Base-by-base conservation (phyloP, 2,329 filamentous ascomycete species). In the Colletotrichum lentis region DNA sequence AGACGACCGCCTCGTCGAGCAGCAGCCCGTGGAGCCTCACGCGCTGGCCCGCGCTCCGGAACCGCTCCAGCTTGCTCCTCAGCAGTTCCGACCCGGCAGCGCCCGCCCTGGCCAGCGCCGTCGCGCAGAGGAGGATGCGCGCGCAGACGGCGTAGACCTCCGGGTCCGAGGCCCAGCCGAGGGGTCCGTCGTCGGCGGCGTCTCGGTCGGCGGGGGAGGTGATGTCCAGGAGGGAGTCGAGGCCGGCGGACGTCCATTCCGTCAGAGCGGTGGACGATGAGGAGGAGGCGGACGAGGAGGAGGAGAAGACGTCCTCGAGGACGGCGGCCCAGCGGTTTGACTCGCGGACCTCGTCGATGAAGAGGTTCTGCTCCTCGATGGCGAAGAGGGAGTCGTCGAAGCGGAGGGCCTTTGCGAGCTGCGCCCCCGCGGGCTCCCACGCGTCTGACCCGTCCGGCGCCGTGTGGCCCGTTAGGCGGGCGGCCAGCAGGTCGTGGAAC, bases 281-380 rank as follows among this genome's bases (percentile, higher is more conserved):
- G 16, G 37, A 31, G 2, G 16, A 1, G 5, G 24, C 18, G 1
- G n/a, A 11, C 0, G 55, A 7, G 14, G n/a, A 44, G 20, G 54
- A 20, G 14, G 50, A n/a, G 39, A 35, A 43, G 61, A 47, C 35
- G 52, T 58, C 20, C 43, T 56, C 65, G 37, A 91, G 79, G 3
- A 87, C 80, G 18, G 76, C 77, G 0, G 84, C 79, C 93, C 94
- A 97, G n/a, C 88, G 77, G 20, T 84, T 80, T 3, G 89, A 83
- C 77, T 97, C 94, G 55, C 89, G 84, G 6, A 93, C 87, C 72
- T 94, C 90, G 76, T 98, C 95, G 57, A 95, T 82, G 77, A 93
- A 98, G n/a, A 97, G 84, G 76, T 99, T 99, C 76, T 97, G 94
- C 76, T 96, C 94, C 79, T 99, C 96, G 64, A 93, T 85, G 0